These are phyloP conservation scores for Amylocarpus encephaloides DNA, from an alignment of 2,329 filamentous ascomycete species.

Conservation along the genomic window DNA sequence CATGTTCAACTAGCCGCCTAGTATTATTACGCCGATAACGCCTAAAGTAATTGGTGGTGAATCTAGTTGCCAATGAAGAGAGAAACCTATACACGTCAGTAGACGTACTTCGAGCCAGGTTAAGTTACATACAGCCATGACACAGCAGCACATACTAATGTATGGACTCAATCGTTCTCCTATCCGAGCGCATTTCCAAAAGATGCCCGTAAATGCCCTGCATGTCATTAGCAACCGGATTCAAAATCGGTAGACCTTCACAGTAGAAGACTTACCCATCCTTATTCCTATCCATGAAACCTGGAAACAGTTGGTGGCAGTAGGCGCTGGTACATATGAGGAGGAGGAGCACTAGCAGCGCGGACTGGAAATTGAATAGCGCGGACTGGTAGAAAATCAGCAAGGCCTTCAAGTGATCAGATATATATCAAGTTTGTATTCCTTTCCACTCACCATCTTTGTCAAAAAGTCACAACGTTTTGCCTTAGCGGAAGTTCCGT, in stretches of 20 bases:
- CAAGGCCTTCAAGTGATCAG: background rate
- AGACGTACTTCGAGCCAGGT: background rate
- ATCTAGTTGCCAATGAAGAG: slow-evolving; percentile 29
- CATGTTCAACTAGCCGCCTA: slow-evolving; percentile 3
- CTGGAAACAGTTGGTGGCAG: slow-evolving; percentile 81
- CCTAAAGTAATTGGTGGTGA: slow-evolving; percentile 12
- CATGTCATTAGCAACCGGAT: slow-evolving; percentile 8
- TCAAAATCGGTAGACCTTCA: background rate
- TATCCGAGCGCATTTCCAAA: slow-evolving; percentile 93
- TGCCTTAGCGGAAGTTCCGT: background rate
- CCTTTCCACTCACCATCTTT: slow-evolving; percentile 16
- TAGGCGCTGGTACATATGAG: slow-evolving; percentile 96
- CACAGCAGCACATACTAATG: slow-evolving; percentile 84
- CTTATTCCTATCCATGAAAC: slow-evolving; percentile 88
- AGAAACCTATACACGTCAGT: slow-evolving; percentile 26
- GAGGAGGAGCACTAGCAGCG: slow-evolving; percentile 88
- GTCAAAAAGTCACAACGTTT: background rate
- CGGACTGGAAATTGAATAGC: slow-evolving; percentile 97
- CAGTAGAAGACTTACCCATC: slow-evolving; percentile 57
- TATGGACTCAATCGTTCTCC: slow-evolving; percentile 93
- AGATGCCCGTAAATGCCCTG: slow-evolving; percentile 52
- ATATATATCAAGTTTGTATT: background rate
- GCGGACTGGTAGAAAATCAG: slow-evolving; percentile 59
- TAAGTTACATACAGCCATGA: slow-evolving; percentile 72
- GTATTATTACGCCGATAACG: slow-evolving; percentile 19